Evolutionary conservation across 2,329 filamentous ascomycete species (phyloP).

Genomic region (Cladophialophora psammophila): DNA sequence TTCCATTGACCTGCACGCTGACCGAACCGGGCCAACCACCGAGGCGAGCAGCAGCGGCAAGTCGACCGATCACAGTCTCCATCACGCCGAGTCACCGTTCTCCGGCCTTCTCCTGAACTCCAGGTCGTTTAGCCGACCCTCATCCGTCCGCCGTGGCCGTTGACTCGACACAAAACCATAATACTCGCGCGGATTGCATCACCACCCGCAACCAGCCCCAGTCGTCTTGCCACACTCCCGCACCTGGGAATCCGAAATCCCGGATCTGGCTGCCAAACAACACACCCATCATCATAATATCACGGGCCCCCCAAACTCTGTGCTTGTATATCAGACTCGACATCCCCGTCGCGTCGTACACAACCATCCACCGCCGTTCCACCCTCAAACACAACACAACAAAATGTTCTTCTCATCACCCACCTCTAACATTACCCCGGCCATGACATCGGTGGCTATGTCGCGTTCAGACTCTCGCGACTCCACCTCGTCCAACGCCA

Average conservation of each 20-base stretch:
- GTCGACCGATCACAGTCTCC: conserved; percentile 26
- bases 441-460: conserved; percentile 40
- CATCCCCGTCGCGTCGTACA: conserved; percentile 24
- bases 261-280: conserved; percentile 29
- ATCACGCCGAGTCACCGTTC: conserved; percentile 31
- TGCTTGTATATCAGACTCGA: conserved; percentile 13
- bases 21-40: conserved; percentile 14
- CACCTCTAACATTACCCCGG: conserved; percentile 39
- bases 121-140: conserved; percentile 20
- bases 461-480: conserved; percentile 41
- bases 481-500: conserved; percentile 33
- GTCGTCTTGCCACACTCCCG: conserved; percentile 13
- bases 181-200: conserved; percentile 30
- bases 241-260: conserved; percentile 30
- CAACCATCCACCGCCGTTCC: not conserved
- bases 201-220: conserved; percentile 32
- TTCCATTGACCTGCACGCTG: conserved; percentile 11
- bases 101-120: conserved; percentile 13
- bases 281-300: conserved; percentile 25
- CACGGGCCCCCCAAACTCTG: conserved; percentile 19
- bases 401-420: conserved; percentile 41
- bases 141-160: conserved; percentile 1
- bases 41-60: conserved; percentile 19
- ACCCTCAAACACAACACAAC: conserved; percentile 19
- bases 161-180: conserved; percentile 17